Evolutionary conservation across 2,329 filamentous ascomycete genomes (phyloP).

Genomic region (Xylariaceae sp.): DNA sequence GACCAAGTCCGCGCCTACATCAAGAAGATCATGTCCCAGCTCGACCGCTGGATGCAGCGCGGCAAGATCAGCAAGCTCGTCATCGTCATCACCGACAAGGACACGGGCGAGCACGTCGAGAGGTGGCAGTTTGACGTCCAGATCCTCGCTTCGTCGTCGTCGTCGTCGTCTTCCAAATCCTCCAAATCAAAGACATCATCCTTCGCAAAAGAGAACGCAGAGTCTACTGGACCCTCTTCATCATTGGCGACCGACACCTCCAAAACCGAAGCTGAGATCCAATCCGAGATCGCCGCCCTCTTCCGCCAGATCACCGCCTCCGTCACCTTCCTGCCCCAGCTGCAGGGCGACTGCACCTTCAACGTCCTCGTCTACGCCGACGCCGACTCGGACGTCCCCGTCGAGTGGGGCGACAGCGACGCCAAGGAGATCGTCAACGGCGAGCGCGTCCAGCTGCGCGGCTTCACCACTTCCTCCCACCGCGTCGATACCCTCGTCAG

Average conservation of each 20-base stretch:
- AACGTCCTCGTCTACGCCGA: conserved; percentile 98
- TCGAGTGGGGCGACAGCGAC: conserved; percentile 98
- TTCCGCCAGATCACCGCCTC: conserved; percentile 98
- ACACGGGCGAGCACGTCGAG: conserved; percentile 94
- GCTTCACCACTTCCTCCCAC: conserved; percentile 94
- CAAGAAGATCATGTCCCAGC: conserved; percentile 98
- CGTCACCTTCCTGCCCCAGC: conserved; percentile 92
- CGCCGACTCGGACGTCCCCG: conserved; percentile 90
- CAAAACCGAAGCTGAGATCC: conserved; percentile 91
- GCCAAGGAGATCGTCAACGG: conserved; percentile 94
- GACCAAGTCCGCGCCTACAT: conserved; percentile 99
- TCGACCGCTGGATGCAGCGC: conserved; percentile 96
- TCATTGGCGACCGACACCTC: conserved; percentile 46
- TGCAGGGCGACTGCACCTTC: conserved; percentile 94
- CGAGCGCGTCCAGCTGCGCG: conserved; percentile 91
- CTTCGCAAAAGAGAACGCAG: conserved; percentile 42
- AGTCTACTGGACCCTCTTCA: conserved; percentile 1
- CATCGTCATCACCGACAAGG: conserved; percentile 94
- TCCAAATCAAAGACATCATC: conserved; percentile 49
- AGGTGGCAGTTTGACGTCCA: conserved; percentile 95
- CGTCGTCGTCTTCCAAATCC: conserved; percentile 41
- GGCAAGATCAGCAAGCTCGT: conserved; percentile 97
- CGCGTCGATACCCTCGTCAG: conserved; percentile 93
- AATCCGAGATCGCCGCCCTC: conserved; percentile 91
- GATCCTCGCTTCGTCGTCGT: conserved; percentile 15